These are phyloP conservation scores for Pseudogymnoascus sp. DNA, from an alignment of 2,329 filamentous ascomycete species.

Conservation along the genomic window DNA sequence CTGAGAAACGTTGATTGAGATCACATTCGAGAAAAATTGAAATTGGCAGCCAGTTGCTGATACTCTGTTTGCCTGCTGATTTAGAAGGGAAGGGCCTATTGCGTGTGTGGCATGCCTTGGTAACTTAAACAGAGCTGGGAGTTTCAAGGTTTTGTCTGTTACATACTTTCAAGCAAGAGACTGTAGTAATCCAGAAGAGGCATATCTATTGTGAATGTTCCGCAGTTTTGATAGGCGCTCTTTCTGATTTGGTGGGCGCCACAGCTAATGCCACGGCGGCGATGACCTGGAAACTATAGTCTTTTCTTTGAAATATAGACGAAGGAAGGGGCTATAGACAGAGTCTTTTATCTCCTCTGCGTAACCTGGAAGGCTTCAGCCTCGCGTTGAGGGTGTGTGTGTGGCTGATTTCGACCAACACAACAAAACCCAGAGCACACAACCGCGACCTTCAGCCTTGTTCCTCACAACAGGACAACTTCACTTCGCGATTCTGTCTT, in stretches of 20 bases:
- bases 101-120: neutral
- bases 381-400: neutral
- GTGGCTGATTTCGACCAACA: neutral
- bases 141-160: neutral
- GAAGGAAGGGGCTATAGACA: too few relatives aligned
- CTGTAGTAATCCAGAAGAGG: neutral
- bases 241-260: neutral
- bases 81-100: neutral
- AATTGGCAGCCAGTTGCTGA: neutral
- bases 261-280: neutral
- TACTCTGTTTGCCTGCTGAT: neutral
- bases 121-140: neutral
- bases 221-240: neutral
- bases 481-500: neutral
- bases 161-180: neutral
- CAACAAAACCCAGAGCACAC: neutral
- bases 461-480: neutral
- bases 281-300: neutral
- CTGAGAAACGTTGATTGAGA: neutral
- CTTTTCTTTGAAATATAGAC: too few relatives aligned
- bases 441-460: neutral
- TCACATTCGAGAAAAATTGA: neutral
- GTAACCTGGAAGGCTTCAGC: neutral
- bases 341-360: too few relatives aligned
- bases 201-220: neutral